Evolutionary conservation across 371 early-diverging fungal species (phyloP), one percentile per base, ranked within the genome.

Genomic region (Saksenaea oblongispora): DNA sequence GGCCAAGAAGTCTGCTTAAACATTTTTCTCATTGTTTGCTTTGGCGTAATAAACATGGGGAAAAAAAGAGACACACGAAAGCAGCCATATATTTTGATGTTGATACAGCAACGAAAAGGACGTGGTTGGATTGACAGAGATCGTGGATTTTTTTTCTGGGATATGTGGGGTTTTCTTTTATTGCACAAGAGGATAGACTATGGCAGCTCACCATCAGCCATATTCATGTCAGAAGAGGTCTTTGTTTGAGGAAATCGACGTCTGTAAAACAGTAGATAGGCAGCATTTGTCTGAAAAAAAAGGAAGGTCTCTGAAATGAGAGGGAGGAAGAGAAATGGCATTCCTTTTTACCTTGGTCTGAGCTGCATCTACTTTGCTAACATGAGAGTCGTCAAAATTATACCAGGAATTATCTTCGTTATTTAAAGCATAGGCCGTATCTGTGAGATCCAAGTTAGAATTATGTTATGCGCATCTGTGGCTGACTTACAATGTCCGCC

Each of bases 201-300:
- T 8, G 31, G 31, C 31, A 31, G 18, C 22, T 17, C 51, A 47
- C 22, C 10, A 22, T 47, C 27, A 5, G 7, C 24, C 51, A 22
- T 22, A 22, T 47, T 22, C 51, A 47, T 17, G n/a, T 26, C 18
- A 47, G 17, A 5, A 10, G 44, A 44, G 17, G 3, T 22, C 9
- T 47, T 47, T 7, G 22, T 47, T 10, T 10, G 18, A 47, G 51
- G 51, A 22, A 22, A n/a, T 51, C 88, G 78, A 4, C 87, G 74
- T 35, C 82, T 86, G 64, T 93, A 94, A 64, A 94, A 94, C 35
- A 94, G 75, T 57, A 93, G 75, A 61, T 94, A 93, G 0, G 95
- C 93, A 1, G 90, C 90, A 1, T 78, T 57, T 0, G 93, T 81
- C 78, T 83, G 41, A 10, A 18, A 55, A 14, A 2, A 36, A 36